A percentile compares a stretch with the other conserved stretches of the same genome.
These are phyloP conservation scores for Penicillium turbatum DNA, from an alignment of 495 filamentous ascomycete genomes.

Conservation along the genomic window DNA sequence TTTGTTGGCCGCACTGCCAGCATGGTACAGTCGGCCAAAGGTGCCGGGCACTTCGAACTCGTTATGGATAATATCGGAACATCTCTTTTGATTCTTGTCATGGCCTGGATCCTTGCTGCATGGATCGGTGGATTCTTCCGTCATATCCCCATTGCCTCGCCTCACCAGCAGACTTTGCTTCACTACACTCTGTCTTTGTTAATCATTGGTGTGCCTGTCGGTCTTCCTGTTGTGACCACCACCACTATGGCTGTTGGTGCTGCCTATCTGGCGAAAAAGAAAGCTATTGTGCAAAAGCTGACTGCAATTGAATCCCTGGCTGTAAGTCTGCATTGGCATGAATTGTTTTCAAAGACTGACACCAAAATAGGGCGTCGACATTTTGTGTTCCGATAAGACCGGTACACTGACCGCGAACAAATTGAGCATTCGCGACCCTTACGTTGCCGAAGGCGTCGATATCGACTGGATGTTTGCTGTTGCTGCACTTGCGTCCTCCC, in stretches of 20 bases:
- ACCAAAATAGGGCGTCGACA: slow-evolving; percentile 68
- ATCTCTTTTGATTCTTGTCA: slow-evolving; percentile 60
- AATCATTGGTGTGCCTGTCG: slow-evolving; percentile 92
- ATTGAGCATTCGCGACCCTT: slow-evolving; percentile 65
- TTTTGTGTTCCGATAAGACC: slow-evolving; percentile 96
- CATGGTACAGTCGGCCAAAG: slow-evolving; percentile 62
- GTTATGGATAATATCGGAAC: slow-evolving; percentile 78
- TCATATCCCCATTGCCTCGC: slow-evolving; percentile 60
- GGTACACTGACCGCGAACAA: slow-evolving; percentile 67
- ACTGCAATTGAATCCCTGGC: slow-evolving; percentile 92
- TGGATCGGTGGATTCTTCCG: slow-evolving; percentile 75
- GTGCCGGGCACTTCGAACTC: slow-evolving; percentile 70
- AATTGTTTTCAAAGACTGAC: slow-evolving; percentile 4
- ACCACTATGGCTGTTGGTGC: slow-evolving; percentile 97
- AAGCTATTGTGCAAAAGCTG: slow-evolving; percentile 94
- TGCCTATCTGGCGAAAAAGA: slow-evolving; percentile 89
- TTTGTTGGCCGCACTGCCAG: slow-evolving; percentile 69
- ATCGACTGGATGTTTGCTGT: slow-evolving; percentile 75
- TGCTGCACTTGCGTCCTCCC: slow-evolving; percentile 65
- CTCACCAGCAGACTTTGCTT: slow-evolving; percentile 52
- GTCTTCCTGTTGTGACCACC: slow-evolving; percentile 92
- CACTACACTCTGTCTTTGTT: slow-evolving; percentile 70
- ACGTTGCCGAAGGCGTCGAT: slow-evolving; percentile 66
- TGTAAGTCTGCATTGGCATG: slow-evolving; percentile 29
- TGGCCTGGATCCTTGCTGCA: slow-evolving; percentile 61